Evolutionary conservation across 176 grass and related monocot species (phyloP), one percentile per base, ranked within the genome.

Genomic region (Cenchrus fungigraminus): DNA sequence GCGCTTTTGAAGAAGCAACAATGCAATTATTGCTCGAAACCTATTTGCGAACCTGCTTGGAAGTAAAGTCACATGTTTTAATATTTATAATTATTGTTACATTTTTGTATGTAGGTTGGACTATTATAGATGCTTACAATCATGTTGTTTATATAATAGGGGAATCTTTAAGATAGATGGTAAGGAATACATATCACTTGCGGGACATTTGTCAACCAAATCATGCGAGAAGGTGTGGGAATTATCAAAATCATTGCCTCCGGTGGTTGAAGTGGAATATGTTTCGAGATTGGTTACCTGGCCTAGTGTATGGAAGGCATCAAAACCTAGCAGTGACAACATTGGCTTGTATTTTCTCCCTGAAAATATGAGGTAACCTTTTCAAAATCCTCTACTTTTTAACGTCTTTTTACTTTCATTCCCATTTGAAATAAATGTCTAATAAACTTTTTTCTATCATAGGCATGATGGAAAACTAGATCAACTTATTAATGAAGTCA

Each of bases 291-390:
- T 50, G 34, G 79, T 81, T 15, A 68, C 9, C 13, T 93, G 74
- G 79, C 89, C 87, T 63, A 86, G 34, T 65, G 91, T 76, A 50
- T 91, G 87, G 49, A 12, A 82, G 28, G 25, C 16, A 46, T 90
- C 82, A 71, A 62, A 71, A 32, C 90, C 88, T n/a, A 89, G 25
- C 60, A 70, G 74, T 86, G 82, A 86, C 17, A 76, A 55, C 57
- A 90, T 94, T 81, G 87, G 82, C 31, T 77, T 97, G 25, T 91
- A 74, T 90, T 94, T 97, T 19, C 88, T 97, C 49, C 86, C 91
- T 13, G 10, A 43, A 37, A 53, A 86, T 82, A 85, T 73, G 59
- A 88, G 87, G 94, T 97, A 76, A 13, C 40, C 40, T 46, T 12
- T 2, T 53, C 52, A 74, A 8, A 29, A 6, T 40, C 37, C 37